Evolutionary conservation across 768 basidiomycete genomes (phyloP).

Genomic region (Boletus speciosus): DNA sequence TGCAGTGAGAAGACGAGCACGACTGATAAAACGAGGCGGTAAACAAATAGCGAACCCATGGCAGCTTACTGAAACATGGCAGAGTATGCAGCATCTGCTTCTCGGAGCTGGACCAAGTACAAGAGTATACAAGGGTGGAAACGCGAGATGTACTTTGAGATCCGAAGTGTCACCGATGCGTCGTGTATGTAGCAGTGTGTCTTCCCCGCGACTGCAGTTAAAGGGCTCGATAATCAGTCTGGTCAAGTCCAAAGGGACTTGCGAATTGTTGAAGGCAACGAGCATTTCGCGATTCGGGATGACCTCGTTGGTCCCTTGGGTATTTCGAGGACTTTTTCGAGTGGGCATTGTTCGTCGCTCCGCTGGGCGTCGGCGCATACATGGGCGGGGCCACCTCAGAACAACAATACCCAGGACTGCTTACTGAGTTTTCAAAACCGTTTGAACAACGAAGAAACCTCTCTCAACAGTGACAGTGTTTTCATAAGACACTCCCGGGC

Average conservation of each 20-base stretch:
- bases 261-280: constrained; percentile 24
- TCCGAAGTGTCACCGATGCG: neutral
- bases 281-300: constrained; percentile 18
- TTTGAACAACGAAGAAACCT: constrained; percentile 18
- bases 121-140: constrained; percentile 15
- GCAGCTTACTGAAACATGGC: constrained; percentile 25
- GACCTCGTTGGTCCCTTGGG: neutral
- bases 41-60: neutral
- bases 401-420: neutral
- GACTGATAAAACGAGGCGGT: neutral
- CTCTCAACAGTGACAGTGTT: constrained; percentile 28
- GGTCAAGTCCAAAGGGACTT: neutral
- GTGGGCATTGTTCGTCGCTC: neutral
- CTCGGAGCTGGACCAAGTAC: constrained; percentile 21
- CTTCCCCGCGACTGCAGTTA: neutral
- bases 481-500: neutral
- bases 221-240: neutral
- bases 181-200: neutral
- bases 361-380: constrained; percentile 5
- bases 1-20: neutral
- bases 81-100: constrained; percentile 29
- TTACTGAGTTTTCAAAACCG: neutral
- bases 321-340: neutral
- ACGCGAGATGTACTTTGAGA: neutral
- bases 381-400: constrained; percentile 13